Base-by-base conservation (phyloP, 2,329 filamentous ascomycete species). In the Arthrocladium fulminans region DNA sequence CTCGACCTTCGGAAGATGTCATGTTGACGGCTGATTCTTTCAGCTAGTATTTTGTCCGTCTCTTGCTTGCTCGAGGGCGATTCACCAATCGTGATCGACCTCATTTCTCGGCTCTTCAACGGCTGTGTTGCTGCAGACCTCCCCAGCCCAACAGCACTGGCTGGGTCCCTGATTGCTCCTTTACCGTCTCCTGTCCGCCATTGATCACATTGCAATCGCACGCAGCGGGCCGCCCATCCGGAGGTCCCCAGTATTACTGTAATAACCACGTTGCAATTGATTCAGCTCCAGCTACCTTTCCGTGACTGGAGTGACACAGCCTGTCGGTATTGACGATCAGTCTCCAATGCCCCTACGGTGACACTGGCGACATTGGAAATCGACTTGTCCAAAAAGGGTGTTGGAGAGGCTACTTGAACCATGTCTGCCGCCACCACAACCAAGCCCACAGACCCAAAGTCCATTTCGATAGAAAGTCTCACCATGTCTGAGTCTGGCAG, bases 401-500 rank as follows among this genome's bases (percentile, higher is more conserved):
- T 5, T 2, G 9, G n/a, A 30, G 22, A 27, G 34, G 12, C 27
- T 58, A 58, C 53, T 57, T 58, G 54, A 58, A 58, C 48, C 46
- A 58, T 58, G 54, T 53, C 46, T 50, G 50, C 53, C 54, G 56
- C 54, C 54, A 58, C 56, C 45, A 49, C 55, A 39, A 51, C 50
- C 34, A 51, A 47, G 39, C 51, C 46, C 50, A 32, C 52, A 43
- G 22, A 50, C 4, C n/a, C 35, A 50, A 24, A 41, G n/a, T 39
- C 35, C 27, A 17, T 41, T 37, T 17, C 17, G 2, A 17, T 15
- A 1, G 20, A 27, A 4, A 20, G 49, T 42, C 41, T 53, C 49
- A 50, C 32, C 34, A 63, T 63, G 61, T 61, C 60, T 8, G 59
- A 61, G 32, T 57, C 58, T 47, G 56, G 55, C 32, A 52, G 48